Evolutionary conservation across 345 rosid species (phyloP).

Genomic region (Corymbia maculata): DNA sequence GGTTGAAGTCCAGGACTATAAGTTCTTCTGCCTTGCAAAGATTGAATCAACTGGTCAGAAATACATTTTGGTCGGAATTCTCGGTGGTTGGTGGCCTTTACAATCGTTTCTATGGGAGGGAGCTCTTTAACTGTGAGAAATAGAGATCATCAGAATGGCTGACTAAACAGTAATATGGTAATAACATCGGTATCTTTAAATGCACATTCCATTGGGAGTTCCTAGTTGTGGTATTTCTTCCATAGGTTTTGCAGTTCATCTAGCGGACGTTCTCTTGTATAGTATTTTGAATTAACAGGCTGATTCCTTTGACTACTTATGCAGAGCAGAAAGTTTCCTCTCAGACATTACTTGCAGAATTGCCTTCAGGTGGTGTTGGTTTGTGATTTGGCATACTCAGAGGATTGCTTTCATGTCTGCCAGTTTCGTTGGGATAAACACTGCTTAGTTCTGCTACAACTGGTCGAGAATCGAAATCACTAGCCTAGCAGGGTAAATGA

Average conservation of each 20-base stretch:
- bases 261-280: neutral
- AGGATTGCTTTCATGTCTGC: neutral
- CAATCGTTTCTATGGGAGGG: neutral
- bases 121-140: neutral
- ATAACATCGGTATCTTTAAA: neutral
- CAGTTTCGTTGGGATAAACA: neutral
- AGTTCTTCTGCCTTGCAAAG: constrained; percentile 37
- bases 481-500: neutral
- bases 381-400: neutral
- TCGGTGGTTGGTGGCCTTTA: constrained; percentile 51
- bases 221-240: neutral
- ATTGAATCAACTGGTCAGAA: constrained; percentile 31
- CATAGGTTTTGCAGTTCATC: neutral
- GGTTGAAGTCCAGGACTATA: constrained; percentile 46
- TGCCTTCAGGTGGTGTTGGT: neutral
- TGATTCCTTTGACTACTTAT: neutral
- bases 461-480: neutral
- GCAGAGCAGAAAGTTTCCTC: neutral
- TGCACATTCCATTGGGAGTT: neutral
- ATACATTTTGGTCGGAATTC: constrained; percentile 28
- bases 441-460: neutral
- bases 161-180: neutral
- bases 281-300: neutral
- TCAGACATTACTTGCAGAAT: neutral
- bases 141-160: neutral